These are phyloP conservation scores for Astragalus membranaceus DNA, from an alignment of 306 rosid species.

Conservation along the genomic window DNA sequence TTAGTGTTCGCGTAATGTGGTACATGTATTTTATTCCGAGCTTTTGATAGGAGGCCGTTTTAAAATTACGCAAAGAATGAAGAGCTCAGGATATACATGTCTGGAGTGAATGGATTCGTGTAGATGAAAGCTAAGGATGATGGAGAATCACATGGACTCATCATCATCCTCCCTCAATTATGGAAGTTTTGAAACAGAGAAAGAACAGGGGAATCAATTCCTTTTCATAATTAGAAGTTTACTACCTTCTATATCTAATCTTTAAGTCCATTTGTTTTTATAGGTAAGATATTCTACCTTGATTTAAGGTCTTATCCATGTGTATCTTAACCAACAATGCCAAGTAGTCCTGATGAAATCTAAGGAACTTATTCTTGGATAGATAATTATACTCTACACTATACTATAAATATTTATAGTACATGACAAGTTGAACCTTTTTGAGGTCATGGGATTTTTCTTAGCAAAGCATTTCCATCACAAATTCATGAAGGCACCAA, in stretches of 20 bases:
- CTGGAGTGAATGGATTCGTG: constrained; percentile 1
- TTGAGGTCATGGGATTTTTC: constrained; percentile 7
- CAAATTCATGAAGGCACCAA: not conserved
- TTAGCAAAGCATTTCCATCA: not conserved
- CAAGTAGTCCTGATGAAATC: constrained; percentile 8
- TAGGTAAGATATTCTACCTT: constrained; percentile 19
- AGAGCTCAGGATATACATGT: not conserved
- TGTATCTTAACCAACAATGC: constrained; percentile 28
- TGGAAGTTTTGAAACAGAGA: constrained; percentile 19
- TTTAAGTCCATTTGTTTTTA: constrained; percentile 18
- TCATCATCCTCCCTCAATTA: not conserved
- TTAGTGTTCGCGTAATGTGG: not conserved
- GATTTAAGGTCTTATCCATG: constrained; percentile 23
- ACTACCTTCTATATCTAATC: constrained; percentile 18
- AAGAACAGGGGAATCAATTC: constrained; percentile 35
- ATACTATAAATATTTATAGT: not conserved
- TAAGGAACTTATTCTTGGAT: constrained; percentile 40
- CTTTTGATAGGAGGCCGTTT: not conserved
- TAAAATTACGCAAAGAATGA: constrained; percentile 11
- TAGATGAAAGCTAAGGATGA: constrained; percentile 18
- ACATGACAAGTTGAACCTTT: constrained; percentile 21
- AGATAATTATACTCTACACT: not conserved
- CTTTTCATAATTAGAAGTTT: constrained; percentile 5
- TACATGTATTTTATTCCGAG: not conserved
- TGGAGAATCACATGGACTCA: constrained; percentile 23